Conservation (phyloP, 2,329 filamentous ascomycete genomes). For the Bipolaris zeicola region DNA sequence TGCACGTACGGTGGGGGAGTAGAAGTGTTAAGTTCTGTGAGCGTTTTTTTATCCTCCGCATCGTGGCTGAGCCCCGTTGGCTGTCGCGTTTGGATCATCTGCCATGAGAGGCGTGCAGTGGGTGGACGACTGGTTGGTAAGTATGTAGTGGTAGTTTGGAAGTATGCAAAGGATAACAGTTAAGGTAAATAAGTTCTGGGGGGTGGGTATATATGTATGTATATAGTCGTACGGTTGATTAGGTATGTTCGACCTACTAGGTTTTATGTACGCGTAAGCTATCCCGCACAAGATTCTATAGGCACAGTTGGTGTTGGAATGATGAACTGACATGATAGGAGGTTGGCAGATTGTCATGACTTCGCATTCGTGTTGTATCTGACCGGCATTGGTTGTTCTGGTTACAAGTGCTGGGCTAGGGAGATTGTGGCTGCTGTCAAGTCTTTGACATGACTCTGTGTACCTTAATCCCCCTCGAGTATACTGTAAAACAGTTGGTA, state of each 20-base stretch:
- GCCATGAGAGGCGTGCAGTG: slow-evolving; percentile 12
- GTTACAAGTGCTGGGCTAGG: slow-evolving; percentile 5
- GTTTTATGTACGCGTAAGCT: background rate
- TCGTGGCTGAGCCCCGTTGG: slow-evolving; percentile 20
- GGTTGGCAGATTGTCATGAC: background rate
- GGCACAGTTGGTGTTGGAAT: background rate
- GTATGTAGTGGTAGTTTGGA: background rate
- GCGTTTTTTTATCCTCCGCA: slow-evolving; percentile 16
- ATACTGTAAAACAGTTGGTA: background rate
- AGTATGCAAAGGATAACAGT: background rate
- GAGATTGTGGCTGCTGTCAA: slow-evolving; percentile 5
- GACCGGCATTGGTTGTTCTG: background rate
- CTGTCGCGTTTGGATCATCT: slow-evolving; percentile 14
- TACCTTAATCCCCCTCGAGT: background rate
- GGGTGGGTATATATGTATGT: too few species aligned
- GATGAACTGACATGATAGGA: background rate
- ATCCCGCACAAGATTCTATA: background rate
- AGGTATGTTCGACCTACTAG: background rate
- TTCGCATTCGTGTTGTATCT: background rate
- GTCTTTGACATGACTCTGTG: slow-evolving; percentile 5
- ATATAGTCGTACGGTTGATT: background rate
- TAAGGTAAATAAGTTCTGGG: background rate
- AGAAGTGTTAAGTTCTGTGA: too few species aligned
- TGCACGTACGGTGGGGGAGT: too few species aligned
- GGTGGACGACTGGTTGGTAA: background rate